Evolutionary conservation across 2,329 filamentous ascomycete genomes (phyloP), one percentile per base, ranked within the genome.

Genomic region (Teratosphaeria gauchensis): DNA sequence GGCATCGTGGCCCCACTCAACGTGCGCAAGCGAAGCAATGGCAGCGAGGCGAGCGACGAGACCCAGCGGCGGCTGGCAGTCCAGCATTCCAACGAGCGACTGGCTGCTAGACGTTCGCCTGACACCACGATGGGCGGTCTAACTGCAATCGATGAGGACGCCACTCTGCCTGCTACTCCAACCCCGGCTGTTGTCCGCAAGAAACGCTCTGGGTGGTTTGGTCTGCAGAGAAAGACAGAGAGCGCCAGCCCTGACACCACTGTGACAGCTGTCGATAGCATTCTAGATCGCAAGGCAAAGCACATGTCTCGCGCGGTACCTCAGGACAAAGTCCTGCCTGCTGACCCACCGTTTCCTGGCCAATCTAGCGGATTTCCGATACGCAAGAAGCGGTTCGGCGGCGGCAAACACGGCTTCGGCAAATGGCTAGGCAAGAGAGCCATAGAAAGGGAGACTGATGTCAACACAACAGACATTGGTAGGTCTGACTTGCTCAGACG

Each of bases 361-460:
- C 53, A 71, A 65, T 72, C 66, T 53, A 77, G 73, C 64, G 76
- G 78, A 57, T 77, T 78, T 51, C 75, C 76, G 2, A 74, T 77
- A 58, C 75, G 76, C 30, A 73, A 69, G 62, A 70, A 68, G 60
- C 66, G 64, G 14, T 65, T 68, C 48, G 63, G 54, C 46, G 64
- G 65, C 60, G 74, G 64, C 61, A 79, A 79, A 58, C 73, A 71
- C 32, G 77, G 78, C 6, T 76, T 84, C 59, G 73, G 82, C 51
- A 80, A 78, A 60, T 76, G 81, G 56, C 78, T 84, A 56, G 75
- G 80, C 51, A 80, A 77, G 65, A 80, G 78, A 63, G 71, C 74
- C 55, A 71, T 75, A 38, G 65, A 67, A 3, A 70, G 66, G 56
- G 55, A 64, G 12, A 48, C 33, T 33, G 57, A 59, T 30, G 35